These are phyloP conservation scores for Colletotrichum chlorophyti DNA, from an alignment of 2,329 filamentous ascomycete species.

Conservation along the genomic window DNA sequence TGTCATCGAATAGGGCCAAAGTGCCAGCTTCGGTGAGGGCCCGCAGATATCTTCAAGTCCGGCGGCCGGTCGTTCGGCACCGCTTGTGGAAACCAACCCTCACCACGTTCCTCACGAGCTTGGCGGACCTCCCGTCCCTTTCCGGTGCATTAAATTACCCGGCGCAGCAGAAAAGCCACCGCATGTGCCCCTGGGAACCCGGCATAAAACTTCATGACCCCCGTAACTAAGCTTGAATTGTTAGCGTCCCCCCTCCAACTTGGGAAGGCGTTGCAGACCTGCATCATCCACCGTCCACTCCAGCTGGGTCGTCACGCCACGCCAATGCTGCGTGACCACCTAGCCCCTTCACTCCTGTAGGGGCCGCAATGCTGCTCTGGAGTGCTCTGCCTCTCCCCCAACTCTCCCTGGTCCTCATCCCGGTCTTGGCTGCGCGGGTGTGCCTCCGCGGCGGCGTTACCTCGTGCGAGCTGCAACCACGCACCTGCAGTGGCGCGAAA, in stretches of 20 bases:
- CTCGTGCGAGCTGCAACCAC: not conserved
- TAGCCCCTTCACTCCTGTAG: too few relatives aligned
- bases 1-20: not conserved
- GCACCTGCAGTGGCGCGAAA: conserved; percentile 21
- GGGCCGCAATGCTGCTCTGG: not conserved
- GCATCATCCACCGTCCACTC: not conserved
- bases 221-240: conserved; percentile 26
- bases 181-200: conserved; percentile 5
- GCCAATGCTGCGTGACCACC: not conserved
- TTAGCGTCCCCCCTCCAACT: conserved; percentile 22
- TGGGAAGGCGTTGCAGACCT: not conserved
- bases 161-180: conserved; percentile 4
- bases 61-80: conserved; percentile 1
- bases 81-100: too few relatives aligned
- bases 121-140: not conserved
- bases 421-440: conserved; percentile 16
- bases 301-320: not conserved
- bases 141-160: conserved; percentile 1
- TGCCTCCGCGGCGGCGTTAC: conserved; percentile 13
- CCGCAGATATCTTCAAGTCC: not conserved
- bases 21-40: not conserved
- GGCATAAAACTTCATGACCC: not conserved
- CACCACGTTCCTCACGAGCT: not conserved
- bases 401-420: too few relatives aligned
- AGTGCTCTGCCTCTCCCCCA: too few relatives aligned